Evolutionary conservation across 2,329 filamentous ascomycete genomes (phyloP), one percentile per base, ranked within the genome.

Genomic region (Sphaerulina populicola): DNA sequence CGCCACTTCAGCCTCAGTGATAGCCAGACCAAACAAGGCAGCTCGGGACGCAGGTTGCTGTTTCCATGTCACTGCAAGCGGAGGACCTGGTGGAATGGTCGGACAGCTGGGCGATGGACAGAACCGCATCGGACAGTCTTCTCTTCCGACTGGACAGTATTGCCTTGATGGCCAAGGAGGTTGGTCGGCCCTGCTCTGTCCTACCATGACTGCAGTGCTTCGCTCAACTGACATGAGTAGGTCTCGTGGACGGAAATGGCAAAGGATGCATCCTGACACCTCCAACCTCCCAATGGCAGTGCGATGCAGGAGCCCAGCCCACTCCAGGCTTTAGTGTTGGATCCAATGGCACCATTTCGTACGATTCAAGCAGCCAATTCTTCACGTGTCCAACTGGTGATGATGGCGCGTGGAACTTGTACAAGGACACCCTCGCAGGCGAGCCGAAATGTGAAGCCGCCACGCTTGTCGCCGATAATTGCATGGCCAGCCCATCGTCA

Each of bases 91-190:
- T 29, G 79, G 80, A n/a, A 64, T 70, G 3, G 69, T 85, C 38
- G 81, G 79, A 9, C 77, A 85, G 63, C 71, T 85, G 35, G 60
- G 55, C 47, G 79, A 83, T 64, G 82, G 83, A 7, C 82, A 85
- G 68, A 77, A 75, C 60, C 74, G 80, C 44, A 73, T 82, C 40
- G 76, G 77, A 35, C 75, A 76, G 43, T 48, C 36, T 15, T 51
- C 50, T 10, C 47, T 60, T 15, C 68, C 4, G 62, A 72, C 42
- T 30, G 73, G 73, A 11, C 70, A 73, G 7, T 85, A 78, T 63
- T 80, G 74, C 51, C 73, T 84, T 59, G 71, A 74, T 55, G 70
- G 71, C 12, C 72, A 73, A 46, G 75, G 77, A 40, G 70, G 65
- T 18, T 61, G 18, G 59, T 51, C 14, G 8, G 10, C 14, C 30